A percentile compares a stretch with the other conserved stretches of the same genome.
phyloP scores from a whole-genome alignment of 352 stramenopile species.

The Phytopythium delawarense region DNA sequence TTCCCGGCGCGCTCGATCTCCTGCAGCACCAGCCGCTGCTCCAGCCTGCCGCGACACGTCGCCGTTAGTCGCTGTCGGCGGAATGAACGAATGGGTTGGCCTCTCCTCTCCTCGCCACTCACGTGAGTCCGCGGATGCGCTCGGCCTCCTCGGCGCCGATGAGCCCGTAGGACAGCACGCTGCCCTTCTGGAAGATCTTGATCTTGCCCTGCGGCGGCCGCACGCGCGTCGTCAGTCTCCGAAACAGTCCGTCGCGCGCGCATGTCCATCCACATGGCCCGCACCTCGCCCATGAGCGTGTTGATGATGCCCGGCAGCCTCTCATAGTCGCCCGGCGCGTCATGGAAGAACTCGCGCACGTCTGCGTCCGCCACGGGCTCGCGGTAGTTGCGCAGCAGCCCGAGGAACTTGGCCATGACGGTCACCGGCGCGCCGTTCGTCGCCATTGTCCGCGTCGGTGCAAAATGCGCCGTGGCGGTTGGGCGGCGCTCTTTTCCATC shows the following conservation, averaged over 20 bases:
- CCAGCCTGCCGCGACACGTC: conserved; percentile 53
- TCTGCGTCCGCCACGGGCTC: conserved; percentile 77
- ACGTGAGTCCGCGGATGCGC: conserved; percentile 82
- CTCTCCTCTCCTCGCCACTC: conserved; percentile 14
- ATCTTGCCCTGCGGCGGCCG: conserved; percentile 51
- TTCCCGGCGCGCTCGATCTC: conserved; percentile 96
- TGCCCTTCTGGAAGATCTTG: conserved; percentile 88
- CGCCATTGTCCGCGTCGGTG: conserved; percentile 10
- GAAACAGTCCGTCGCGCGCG: background rate
- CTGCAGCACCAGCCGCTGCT: conserved; percentile 88
- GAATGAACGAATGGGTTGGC: background rate
- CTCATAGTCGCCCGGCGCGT: conserved; percentile 70
- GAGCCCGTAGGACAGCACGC: conserved; percentile 78
- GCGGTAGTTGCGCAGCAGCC: conserved; percentile 72
- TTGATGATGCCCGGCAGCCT: conserved; percentile 84
- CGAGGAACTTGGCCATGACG: conserved; percentile 68
- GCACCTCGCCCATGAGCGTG: conserved; percentile 71
- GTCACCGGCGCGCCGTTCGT: conserved; percentile 22
- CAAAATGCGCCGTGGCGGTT: background rate
- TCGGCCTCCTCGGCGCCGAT: conserved; percentile 82
- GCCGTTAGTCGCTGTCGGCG: background rate
- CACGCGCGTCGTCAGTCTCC: background rate
- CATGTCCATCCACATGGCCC: background rate
- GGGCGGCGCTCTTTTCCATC: background rate
- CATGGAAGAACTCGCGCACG: conserved; percentile 77